These are phyloP conservation scores for Colletotrichum plurivorum DNA, from an alignment of 2,329 filamentous ascomycete genomes.

Conservation along the genomic window DNA sequence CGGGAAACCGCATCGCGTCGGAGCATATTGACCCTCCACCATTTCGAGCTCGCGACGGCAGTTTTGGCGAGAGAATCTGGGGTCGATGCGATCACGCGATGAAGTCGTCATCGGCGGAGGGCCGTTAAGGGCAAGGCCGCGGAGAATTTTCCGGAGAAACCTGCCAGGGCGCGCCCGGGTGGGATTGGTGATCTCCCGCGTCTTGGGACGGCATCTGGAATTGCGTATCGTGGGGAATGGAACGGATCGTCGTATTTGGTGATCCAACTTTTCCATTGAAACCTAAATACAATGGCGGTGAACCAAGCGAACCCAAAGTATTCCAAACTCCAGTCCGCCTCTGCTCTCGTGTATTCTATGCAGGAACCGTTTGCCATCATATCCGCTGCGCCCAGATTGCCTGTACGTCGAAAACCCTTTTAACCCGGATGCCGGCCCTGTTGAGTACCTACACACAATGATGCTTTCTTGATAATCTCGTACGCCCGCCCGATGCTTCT, in stretches of 20 bases:
- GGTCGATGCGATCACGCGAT: constrained; percentile 30
- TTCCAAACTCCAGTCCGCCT: no score
- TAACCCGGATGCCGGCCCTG: no score
- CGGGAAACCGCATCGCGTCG: constrained; percentile 12
- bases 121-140: constrained; percentile 27
- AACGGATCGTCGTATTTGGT: not conserved
- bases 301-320: no score
- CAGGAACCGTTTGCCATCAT: no score
- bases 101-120: constrained; percentile 36
- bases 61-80: constrained; percentile 25
- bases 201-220: constrained; percentile 1
- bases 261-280: not conserved
- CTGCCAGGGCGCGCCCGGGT: not conserved
- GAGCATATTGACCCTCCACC: constrained; percentile 14
- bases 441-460: no score
- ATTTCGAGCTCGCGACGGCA: not conserved
- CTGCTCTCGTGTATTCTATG: no score
- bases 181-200: constrained; percentile 24
- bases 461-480: no score
- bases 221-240: not conserved
- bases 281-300: no score
- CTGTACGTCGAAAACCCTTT: no score
- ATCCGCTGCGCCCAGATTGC: no score
- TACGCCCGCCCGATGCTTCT: no score
- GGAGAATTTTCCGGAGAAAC: constrained; percentile 40